phyloP scores from a whole-genome alignment of 495 filamentous ascomycete species.

The Thermothielavioides terrestris region DNA sequence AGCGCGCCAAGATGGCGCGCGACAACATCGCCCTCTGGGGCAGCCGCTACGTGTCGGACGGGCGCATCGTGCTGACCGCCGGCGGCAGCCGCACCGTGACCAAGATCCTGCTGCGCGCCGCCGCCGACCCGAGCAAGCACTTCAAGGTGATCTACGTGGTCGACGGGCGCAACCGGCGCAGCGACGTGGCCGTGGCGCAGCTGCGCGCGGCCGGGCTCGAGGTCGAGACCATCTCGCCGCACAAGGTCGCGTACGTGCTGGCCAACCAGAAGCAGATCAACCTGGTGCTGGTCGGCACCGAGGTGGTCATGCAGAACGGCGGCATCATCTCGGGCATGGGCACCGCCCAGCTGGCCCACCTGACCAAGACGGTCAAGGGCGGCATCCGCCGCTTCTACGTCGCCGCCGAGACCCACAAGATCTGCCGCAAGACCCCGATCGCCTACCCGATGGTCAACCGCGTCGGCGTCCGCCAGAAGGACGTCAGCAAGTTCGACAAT shows the following conservation, averaged over 20 bases:
- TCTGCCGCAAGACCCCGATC: constrained; percentile 25
- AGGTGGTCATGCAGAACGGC: constrained; percentile 89
- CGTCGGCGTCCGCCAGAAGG: constrained; percentile 53
- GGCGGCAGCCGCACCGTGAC: constrained; percentile 79
- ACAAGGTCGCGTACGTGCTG: constrained; percentile 78
- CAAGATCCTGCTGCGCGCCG: constrained; percentile 63
- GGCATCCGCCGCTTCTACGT: constrained; percentile 71
- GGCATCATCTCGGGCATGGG: constrained; percentile 85
- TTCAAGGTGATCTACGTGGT: constrained; percentile 89
- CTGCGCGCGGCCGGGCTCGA: constrained; percentile 66
- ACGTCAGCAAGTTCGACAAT: constrained; percentile 56
- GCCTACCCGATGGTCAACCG: constrained; percentile 19
- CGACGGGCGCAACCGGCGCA: constrained; percentile 34
- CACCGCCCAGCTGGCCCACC: constrained; percentile 78
- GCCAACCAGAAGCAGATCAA: constrained; percentile 56
- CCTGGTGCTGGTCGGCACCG: constrained; percentile 84
- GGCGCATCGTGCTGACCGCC: constrained; percentile 73
- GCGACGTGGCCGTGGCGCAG: constrained; percentile 53
- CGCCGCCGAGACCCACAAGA: constrained; percentile 87
- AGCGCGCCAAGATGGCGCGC: constrained; percentile 75
- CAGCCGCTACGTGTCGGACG: constrained; percentile 64
- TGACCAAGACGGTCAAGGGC: constrained; percentile 61
- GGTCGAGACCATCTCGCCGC: constrained; percentile 68
- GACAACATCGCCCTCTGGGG: constrained; percentile 74
- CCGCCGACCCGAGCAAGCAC: constrained; percentile 45